A percentile compares a stretch with the other conserved stretches of the same genome.
phyloP scores from a whole-genome alignment of 2,329 filamentous ascomycete species.

The Dendryphion nanum region DNA sequence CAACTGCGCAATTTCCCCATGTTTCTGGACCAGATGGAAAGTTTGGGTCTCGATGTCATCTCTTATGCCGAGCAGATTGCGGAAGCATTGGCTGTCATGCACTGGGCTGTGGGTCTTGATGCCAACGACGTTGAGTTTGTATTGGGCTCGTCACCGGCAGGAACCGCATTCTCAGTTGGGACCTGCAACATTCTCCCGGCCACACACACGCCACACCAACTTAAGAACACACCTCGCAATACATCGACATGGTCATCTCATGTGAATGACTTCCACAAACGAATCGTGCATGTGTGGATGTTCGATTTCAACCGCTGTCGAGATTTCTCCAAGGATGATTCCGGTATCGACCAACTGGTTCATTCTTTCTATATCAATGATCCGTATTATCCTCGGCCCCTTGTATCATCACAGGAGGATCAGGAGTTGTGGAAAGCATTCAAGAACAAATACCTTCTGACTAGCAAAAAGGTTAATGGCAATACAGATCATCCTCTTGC shows the following conservation, averaged over 20 bases:
- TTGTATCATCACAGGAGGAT: conserved; percentile 6
- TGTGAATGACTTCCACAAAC: not conserved
- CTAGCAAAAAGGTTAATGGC: conserved; percentile 5
- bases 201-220: not conserved
- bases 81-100: conserved; percentile 48
- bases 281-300: conserved; percentile 16
- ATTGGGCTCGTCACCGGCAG: conserved; percentile 32
- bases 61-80: conserved; percentile 49
- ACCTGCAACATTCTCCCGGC: no score
- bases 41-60: conserved; percentile 33
- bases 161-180: no score
- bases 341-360: conserved; percentile 43
- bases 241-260: not conserved
- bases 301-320: conserved; percentile 63
- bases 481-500: not conserved
- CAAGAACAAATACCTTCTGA: conserved; percentile 6
- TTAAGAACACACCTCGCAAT: conserved; percentile 32
- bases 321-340: conserved; percentile 46
- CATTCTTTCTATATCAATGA: conserved; percentile 50
- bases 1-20: conserved; percentile 52
- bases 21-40: conserved; percentile 51
- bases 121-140: conserved; percentile 58
- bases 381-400: conserved; percentile 45
- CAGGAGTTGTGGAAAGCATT: conserved; percentile 11
- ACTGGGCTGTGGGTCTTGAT: conserved; percentile 50